Percentiles rank a stretch among this genome's conserved stretches.
Conservation (phyloP, 805 yeast genomes). For the Kuraishia hungarica region DNA sequence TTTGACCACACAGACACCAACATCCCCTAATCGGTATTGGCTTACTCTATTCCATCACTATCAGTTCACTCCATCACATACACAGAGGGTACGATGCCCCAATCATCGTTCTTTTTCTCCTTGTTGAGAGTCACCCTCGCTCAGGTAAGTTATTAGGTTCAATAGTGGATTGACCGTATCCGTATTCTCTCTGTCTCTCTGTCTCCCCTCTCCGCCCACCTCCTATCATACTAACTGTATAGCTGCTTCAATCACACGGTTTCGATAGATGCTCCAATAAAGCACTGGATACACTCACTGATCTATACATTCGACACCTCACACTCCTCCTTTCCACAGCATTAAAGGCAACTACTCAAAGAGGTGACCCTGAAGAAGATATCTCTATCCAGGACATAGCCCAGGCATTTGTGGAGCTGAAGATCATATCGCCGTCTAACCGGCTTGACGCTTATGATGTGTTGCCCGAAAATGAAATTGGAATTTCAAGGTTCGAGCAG, state of each 20-base stretch:
- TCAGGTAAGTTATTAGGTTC: constrained; percentile 26
- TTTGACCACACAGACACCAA: no score
- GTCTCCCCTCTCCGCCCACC: not conserved
- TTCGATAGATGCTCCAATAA: constrained; percentile 71
- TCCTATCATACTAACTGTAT: constrained; percentile 21
- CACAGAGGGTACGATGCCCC: not conserved
- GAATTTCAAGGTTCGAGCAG: constrained; percentile 40
- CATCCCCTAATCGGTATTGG: no score
- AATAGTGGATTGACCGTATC: no score
- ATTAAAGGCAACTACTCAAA: constrained; percentile 34
- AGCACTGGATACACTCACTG: constrained; percentile 70
- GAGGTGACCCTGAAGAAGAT: constrained; percentile 28
- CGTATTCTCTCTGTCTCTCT: no score
- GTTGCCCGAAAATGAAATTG: constrained; percentile 33
- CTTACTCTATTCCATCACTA: no score
- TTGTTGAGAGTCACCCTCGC: constrained; percentile 40
- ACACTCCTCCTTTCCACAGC: constrained; percentile 44
- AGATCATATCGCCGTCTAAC: constrained; percentile 52
- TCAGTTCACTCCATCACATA: no score
- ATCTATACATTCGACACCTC: constrained; percentile 60
- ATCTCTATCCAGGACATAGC: constrained; percentile 59
- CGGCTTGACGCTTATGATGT: constrained; percentile 46
- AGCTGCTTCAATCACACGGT: constrained; percentile 71
- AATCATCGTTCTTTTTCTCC: constrained; percentile 34
- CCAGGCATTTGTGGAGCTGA: constrained; percentile 58